phyloP scores from a whole-genome alignment of 768 basidiomycete species.

The Tylopilus balloui region DNA sequence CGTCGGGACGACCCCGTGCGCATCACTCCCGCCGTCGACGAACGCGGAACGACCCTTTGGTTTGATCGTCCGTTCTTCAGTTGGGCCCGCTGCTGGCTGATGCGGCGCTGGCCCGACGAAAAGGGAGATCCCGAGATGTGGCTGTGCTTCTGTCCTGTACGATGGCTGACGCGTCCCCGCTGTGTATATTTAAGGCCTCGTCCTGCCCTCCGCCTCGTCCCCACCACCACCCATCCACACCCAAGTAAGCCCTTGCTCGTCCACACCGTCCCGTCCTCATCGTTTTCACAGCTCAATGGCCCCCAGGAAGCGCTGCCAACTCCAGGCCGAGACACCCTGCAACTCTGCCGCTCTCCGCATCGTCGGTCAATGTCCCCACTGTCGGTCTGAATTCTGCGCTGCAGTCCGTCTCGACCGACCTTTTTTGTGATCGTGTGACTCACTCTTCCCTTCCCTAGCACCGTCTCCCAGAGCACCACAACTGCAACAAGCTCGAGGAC shows the following conservation, averaged over 20 bases:
- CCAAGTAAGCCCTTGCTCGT: neutral
- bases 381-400: constrained; percentile 72
- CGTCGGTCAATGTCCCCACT: constrained; percentile 82
- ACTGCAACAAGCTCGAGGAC: constrained; percentile 76
- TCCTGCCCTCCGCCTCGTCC: neutral
- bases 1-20: constrained; percentile 38
- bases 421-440: constrained; percentile 5
- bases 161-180: constrained; percentile 32
- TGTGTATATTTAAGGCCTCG: constrained; percentile 27
- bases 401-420: constrained; percentile 44
- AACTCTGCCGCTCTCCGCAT: constrained; percentile 77
- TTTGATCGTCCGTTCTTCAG: too few relatives aligned
- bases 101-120: constrained; percentile 49
- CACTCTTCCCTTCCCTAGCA: constrained; percentile 46
- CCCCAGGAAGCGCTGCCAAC: constrained; percentile 85
- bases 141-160: constrained; percentile 15
- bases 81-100: constrained; percentile 69
- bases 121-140: constrained; percentile 31
- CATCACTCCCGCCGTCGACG: constrained; percentile 32
- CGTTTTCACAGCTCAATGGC: constrained; percentile 48
- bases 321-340: constrained; percentile 51
- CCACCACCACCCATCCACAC: neutral
- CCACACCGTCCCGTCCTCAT: neutral
- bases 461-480: constrained; percentile 85
- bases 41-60: constrained; percentile 54